Evolutionary conservation across 441 rosid species (phyloP).

Genomic region (Rhodomyrtus psidioides): DNA sequence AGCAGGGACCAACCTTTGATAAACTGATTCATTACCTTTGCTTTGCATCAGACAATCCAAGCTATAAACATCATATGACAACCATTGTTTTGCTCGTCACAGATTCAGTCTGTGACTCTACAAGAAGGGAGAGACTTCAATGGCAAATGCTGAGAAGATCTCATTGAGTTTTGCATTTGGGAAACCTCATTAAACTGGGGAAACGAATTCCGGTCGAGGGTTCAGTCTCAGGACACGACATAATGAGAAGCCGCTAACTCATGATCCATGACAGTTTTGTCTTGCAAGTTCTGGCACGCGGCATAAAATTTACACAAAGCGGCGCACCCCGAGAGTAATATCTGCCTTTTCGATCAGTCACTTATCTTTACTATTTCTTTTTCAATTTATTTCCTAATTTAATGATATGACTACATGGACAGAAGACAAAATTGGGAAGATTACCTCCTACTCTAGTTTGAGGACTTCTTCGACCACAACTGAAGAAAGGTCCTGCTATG

Average conservation of each 20-base stretch:
- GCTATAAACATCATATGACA: not conserved
- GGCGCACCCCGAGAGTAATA: not conserved
- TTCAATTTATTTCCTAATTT: not conserved
- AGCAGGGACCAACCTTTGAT: not conserved
- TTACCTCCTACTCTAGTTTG: constrained; percentile 8
- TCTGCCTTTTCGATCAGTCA: not conserved
- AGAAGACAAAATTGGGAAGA: not conserved
- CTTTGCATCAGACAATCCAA: not conserved
- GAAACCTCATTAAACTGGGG: not conserved
- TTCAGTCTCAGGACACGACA: not conserved
- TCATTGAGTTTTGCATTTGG: not conserved
- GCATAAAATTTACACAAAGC: not conserved
- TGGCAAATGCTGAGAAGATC: not conserved
- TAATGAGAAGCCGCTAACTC: not conserved
- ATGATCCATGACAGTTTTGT: not conserved
- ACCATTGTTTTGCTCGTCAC: not conserved
- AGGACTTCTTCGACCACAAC: constrained; percentile 6
- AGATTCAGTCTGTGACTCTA: not conserved
- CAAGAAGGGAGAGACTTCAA: not conserved
- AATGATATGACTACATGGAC: not conserved
- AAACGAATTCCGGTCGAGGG: not conserved
- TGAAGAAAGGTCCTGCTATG: constrained; percentile 11
- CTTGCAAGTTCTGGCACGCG: fast-evolving
- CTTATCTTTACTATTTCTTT: not conserved
- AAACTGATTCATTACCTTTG: not conserved